These are phyloP conservation scores for Tulasnella calospora DNA, from an alignment of 768 basidiomycete species.

Conservation along the genomic window DNA sequence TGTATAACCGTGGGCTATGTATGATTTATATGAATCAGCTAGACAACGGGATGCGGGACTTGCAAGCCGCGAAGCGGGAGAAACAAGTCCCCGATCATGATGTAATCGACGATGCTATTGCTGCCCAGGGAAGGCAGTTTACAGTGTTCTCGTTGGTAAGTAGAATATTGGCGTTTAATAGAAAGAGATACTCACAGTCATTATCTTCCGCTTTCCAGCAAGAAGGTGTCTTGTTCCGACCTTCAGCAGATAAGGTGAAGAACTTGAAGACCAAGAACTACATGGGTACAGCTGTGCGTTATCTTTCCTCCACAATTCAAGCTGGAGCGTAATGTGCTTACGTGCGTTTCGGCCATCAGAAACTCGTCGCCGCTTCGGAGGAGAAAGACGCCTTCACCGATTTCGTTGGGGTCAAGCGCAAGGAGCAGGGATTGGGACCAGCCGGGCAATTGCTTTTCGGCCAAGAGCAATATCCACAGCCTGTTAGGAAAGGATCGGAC, in stretches of 20 bases:
- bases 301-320: background rate
- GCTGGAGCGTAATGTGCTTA: background rate
- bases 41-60: constrained; percentile 61
- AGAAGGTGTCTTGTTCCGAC: constrained; percentile 83
- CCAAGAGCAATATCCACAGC: background rate
- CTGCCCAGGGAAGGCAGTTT: constrained; percentile 75
- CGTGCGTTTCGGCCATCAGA: constrained; percentile 41
- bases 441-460: constrained; percentile 40
- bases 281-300: constrained; percentile 67
- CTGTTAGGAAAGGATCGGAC: background rate
- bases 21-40: constrained; percentile 64
- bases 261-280: constrained; percentile 84
- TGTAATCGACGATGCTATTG: constrained; percentile 88
- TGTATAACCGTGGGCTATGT: constrained; percentile 84
- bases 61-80: constrained; percentile 62
- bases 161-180: constrained; percentile 25
- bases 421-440: constrained; percentile 66
- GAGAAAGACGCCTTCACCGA: constrained; percentile 68
- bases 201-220: constrained; percentile 48
- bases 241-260: constrained; percentile 81
- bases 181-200: background rate
- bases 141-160: constrained; percentile 90
- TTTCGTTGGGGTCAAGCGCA: constrained; percentile 71
- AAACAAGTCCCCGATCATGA: constrained; percentile 79
- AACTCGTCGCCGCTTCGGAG: constrained; percentile 79